These are phyloP conservation scores for Piper longum DNA, from an alignment of 164 flowering plant genomes.

Conservation along the genomic window DNA sequence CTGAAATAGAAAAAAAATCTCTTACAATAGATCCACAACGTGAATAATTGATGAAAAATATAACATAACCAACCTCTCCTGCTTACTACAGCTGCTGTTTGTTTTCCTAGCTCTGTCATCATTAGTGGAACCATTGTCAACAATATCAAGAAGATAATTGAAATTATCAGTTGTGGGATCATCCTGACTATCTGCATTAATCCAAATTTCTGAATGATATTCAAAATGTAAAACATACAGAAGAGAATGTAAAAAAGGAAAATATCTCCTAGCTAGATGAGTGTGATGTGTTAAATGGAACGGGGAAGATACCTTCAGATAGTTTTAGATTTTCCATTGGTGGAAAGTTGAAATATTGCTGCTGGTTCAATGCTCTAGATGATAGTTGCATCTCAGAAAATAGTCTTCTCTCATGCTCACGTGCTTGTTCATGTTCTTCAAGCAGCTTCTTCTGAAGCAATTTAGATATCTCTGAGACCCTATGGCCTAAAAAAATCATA, in stretches of 20 bases:
- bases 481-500: slow-evolving; percentile 18
- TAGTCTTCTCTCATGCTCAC: slow-evolving; percentile 32
- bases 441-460: slow-evolving; percentile 34
- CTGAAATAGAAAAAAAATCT: neutral
- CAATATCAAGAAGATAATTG: slow-evolving; percentile 26
- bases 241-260: neutral
- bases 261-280: neutral
- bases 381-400: slow-evolving; percentile 8
- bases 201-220: neutral
- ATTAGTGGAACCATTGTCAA: slow-evolving; percentile 25
- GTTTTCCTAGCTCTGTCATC: slow-evolving; percentile 22
- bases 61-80: slow-evolving; percentile 24
- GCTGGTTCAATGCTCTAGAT: slow-evolving; percentile 18
- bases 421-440: slow-evolving; percentile 48
- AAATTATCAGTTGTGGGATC: slow-evolving; percentile 23
- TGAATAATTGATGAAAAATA: neutral
- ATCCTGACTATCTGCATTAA: slow-evolving; percentile 16
- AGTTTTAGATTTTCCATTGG: slow-evolving; percentile 32
- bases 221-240: neutral
- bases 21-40: too few relatives aligned
- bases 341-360: slow-evolving; percentile 28
- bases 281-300: neutral
- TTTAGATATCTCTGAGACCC: slow-evolving; percentile 32
- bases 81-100: slow-evolving; percentile 24
- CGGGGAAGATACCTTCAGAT: slow-evolving; percentile 24